Evolutionary conservation across 2,329 filamentous ascomycete species (phyloP).

Genomic region (Sporothrix schenckii): DNA sequence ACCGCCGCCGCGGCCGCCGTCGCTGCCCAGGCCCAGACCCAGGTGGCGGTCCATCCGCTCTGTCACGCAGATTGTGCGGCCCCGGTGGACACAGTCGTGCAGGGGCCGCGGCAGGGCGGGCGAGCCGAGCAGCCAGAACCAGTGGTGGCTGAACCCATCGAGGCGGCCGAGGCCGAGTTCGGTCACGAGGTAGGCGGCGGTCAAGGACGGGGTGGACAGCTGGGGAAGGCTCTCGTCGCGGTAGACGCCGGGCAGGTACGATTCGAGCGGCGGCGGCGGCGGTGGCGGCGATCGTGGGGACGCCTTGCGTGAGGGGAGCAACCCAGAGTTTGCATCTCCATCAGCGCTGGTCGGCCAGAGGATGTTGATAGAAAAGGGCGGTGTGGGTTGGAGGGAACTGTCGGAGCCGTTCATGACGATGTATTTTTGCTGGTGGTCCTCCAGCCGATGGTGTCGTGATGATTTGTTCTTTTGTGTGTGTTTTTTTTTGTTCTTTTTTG

Average conservation of each 20-base stretch:
- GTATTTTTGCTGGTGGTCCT: background rate
- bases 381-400: constrained; percentile 17
- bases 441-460: too few species aligned
- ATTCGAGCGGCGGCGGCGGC: constrained; percentile 30
- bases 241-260: constrained; percentile 34
- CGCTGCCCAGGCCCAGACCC: constrained; percentile 36
- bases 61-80: constrained; percentile 38
- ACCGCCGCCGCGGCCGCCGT: constrained; percentile 7
- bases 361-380: constrained; percentile 35
- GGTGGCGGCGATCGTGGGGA: background rate
- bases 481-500: background rate
- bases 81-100: constrained; percentile 36
- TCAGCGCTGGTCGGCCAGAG: constrained; percentile 17
- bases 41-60: constrained; percentile 44
- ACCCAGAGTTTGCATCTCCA: too few species aligned
- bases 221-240: constrained; percentile 30
- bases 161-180: constrained; percentile 37
- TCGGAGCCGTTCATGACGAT: background rate
- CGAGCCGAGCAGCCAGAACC: constrained; percentile 37
- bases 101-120: constrained; percentile 37
- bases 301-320: background rate
- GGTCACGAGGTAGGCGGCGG: constrained; percentile 31
- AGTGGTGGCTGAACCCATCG: constrained; percentile 35
- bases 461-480: background rate
- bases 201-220: constrained; percentile 32